phyloP scores from a whole-genome alignment of 805 yeast genomes.

The Lipomyces mesembrius region DNA sequence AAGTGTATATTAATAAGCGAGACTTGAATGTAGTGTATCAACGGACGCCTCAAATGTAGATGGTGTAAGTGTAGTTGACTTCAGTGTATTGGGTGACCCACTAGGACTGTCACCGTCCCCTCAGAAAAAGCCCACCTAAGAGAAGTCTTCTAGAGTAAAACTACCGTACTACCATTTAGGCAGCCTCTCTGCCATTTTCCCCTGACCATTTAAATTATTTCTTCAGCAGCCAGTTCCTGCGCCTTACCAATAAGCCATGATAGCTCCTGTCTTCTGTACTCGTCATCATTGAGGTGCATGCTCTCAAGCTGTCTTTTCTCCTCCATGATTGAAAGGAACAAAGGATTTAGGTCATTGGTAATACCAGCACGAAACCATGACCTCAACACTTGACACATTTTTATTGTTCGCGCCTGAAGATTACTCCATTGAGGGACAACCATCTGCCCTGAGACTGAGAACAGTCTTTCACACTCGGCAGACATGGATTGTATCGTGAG shows the following conservation, averaged over 20 bases:
- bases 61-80: constrained; percentile 8
- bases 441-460: constrained; percentile 9
- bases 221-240: not conserved
- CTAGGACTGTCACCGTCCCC: constrained; percentile 1
- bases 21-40: constrained; percentile 7
- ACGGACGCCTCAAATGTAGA: constrained; percentile 5
- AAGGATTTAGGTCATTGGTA: constrained; percentile 1
- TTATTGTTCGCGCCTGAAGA: constrained; percentile 1
- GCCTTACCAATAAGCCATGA: constrained; percentile 10
- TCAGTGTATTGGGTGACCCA: constrained; percentile 7
- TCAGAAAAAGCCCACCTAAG: constrained; percentile 1
- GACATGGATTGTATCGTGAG: constrained; percentile 8
- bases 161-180: constrained; percentile 1
- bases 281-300: constrained; percentile 6
- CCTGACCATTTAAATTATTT: not conserved
- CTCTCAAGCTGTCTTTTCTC: not conserved
- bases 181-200: constrained; percentile 2
- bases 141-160: constrained; percentile 4
- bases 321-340: not conserved
- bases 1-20: constrained; percentile 6
- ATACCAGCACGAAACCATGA: no score
- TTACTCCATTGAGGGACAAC: constrained; percentile 6
- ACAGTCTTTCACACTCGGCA: constrained; percentile 4
- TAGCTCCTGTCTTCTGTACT: constrained; percentile 6
- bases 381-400: no score